phyloP scores from a whole-genome alignment of 805 yeast species.

The Ogataea ganodermae region DNA sequence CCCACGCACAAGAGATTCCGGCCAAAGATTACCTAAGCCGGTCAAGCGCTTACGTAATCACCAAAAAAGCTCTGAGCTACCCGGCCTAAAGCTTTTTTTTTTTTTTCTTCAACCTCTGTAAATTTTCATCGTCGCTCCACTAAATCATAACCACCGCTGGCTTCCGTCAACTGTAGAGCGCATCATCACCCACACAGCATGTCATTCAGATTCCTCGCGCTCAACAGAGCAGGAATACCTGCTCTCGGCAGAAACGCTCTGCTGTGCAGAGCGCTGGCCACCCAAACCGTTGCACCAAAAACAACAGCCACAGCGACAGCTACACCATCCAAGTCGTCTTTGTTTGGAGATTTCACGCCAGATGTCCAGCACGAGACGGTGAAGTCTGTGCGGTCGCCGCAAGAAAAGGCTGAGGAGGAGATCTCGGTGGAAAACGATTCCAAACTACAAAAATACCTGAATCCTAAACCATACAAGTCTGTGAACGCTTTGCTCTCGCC shows the following conservation, averaged over 20 bases:
- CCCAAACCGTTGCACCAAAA: conserved; percentile 5
- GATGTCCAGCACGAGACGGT: conserved; percentile 12
- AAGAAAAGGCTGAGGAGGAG: conserved; percentile 5
- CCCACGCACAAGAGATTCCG: neutral
- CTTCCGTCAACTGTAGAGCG: too few relatives aligned
- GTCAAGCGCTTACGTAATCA: neutral
- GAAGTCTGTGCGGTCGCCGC: conserved; percentile 2
- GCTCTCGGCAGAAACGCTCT: neutral
- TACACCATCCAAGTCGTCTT: conserved; percentile 21
- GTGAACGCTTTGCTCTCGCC: conserved; percentile 64
- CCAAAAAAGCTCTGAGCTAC: neutral
- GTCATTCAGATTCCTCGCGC: conserved; percentile 8
- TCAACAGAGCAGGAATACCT: conserved; percentile 5
- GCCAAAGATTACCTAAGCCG: neutral
- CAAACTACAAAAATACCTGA: conserved; percentile 50
- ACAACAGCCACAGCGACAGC: neutral
- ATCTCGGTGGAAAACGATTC: conserved; percentile 34
- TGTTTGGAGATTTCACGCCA: conserved; percentile 32
- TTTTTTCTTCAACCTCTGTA: neutral
- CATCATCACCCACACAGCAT: too few relatives aligned
- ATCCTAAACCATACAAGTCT: conserved; percentile 55
- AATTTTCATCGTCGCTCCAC: conserved; percentile 1
- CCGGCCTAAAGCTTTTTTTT: neutral
- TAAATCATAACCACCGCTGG: neutral
- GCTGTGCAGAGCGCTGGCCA: conserved; percentile 7